Evolutionary conservation across 441 rosid species (phyloP).

Genomic region (Eruca vesicaria): DNA sequence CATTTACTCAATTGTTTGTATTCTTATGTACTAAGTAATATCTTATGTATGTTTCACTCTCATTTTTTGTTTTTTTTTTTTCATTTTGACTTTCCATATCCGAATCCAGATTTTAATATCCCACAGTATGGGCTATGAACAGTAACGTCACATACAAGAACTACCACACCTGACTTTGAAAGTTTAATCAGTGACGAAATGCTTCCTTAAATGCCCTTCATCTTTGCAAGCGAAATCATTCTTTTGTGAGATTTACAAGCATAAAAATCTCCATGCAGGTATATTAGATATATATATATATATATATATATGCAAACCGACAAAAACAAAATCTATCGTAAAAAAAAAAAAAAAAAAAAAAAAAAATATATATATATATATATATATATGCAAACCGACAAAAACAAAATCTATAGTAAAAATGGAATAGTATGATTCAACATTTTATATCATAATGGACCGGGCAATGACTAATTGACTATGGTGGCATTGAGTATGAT

Average conservation of each 20-base stretch:
- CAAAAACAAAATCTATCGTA: not conserved
- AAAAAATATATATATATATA: not conserved
- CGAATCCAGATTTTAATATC: conserved; percentile 5
- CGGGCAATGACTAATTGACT: conserved; percentile 25
- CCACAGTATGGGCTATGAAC: conserved; percentile 1
- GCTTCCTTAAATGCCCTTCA: not conserved
- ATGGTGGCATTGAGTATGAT: conserved; percentile 10
- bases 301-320: not conserved
- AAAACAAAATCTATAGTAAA: not conserved
- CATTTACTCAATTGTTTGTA: conserved; percentile 27
- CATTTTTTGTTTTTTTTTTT: not conserved
- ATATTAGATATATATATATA: not conserved
- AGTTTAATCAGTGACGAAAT: conserved; percentile 17
- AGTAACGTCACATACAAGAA: conserved; percentile 26
- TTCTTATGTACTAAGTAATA: conserved; percentile 23
- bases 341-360: no score
- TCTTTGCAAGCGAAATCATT: not conserved
- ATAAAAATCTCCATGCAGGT: not conserved
- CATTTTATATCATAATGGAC: conserved; percentile 21
- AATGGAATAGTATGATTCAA: not conserved
- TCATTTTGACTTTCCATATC: conserved; percentile 17
- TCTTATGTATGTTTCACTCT: conserved; percentile 22
- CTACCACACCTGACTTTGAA: conserved; percentile 15
- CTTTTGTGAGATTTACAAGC: not conserved
- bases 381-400: not conserved